Percentiles rank a stretch among this genome's conserved stretches.
Evolutionary conservation across 345 rosid genomes (phyloP).

Genomic region (Citrus hindsii): DNA sequence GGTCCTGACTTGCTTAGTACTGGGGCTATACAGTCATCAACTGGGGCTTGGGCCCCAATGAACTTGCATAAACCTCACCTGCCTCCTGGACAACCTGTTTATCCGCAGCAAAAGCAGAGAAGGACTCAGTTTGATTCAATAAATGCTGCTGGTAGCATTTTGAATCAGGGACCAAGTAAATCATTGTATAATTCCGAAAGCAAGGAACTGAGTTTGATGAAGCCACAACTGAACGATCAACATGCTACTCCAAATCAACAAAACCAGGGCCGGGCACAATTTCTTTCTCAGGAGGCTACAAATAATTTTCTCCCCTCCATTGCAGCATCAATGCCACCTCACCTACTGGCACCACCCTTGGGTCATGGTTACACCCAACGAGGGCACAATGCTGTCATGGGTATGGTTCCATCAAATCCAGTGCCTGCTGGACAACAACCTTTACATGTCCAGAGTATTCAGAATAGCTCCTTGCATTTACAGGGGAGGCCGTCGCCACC

Average conservation of each 20-base stretch:
- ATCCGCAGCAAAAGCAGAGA: constrained; percentile 38
- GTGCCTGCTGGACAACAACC: constrained; percentile 33
- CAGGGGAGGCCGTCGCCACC: constrained; percentile 52
- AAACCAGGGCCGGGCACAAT: constrained; percentile 47
- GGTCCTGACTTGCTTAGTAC: constrained; percentile 33
- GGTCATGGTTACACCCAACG: constrained; percentile 51
- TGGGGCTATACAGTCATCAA: constrained; percentile 31
- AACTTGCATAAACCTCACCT: constrained; percentile 56
- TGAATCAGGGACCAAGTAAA: constrained; percentile 48
- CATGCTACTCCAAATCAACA: constrained; percentile 45
- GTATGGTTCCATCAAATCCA: constrained; percentile 31
- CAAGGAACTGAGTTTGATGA: constrained; percentile 34
- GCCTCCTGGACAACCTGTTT: constrained; percentile 37
- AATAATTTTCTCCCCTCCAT: constrained; percentile 38
- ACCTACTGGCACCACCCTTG: constrained; percentile 29
- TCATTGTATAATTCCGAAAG: constrained; percentile 36
- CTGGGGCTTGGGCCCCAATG: constrained; percentile 53
- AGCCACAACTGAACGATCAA: constrained; percentile 38
- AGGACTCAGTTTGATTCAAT: constrained; percentile 41
- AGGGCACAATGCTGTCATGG: constrained; percentile 28
- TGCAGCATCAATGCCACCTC: constrained; percentile 43
- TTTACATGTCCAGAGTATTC: constrained; percentile 41
- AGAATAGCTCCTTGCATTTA: constrained; percentile 28
- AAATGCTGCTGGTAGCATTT: constrained; percentile 32
- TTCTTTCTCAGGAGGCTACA: constrained; percentile 36